Percentiles rank a stretch among this genome's conserved stretches.
These are phyloP conservation scores for Phytophthora brassicae DNA, from an alignment of 352 stramenopile genomes.

Conservation along the genomic window DNA sequence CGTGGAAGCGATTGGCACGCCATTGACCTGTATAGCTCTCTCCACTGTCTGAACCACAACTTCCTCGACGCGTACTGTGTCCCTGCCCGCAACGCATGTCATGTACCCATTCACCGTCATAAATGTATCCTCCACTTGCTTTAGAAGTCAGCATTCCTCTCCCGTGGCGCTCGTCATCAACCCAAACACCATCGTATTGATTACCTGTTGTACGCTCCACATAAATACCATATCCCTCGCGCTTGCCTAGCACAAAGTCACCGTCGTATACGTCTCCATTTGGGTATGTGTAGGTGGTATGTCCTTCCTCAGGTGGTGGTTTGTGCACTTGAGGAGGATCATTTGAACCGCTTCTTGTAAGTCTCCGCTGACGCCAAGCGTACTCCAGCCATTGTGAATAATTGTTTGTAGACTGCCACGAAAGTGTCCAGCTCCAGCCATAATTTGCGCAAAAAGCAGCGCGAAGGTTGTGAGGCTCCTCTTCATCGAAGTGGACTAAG, in stretches of 20 bases:
- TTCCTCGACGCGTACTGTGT: conserved; percentile 67
- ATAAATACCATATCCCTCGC: conserved; percentile 78
- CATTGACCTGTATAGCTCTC: conserved; percentile 79
- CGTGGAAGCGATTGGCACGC: conserved; percentile 67
- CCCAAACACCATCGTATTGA: conserved; percentile 79
- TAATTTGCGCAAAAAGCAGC: conserved; percentile 57
- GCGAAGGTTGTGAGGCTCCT: conserved; percentile 28
- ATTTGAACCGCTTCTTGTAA: conserved; percentile 14
- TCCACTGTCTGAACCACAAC: conserved; percentile 25
- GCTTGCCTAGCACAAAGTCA: conserved; percentile 58
- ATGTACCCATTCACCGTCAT: conserved; percentile 76
- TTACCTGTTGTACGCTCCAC: conserved; percentile 74
- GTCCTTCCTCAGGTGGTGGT: conserved; percentile 48
- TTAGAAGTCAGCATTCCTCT: conserved; percentile 68
- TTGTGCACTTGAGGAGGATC: conserved; percentile 28
- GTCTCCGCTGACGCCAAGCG: conserved; percentile 11
- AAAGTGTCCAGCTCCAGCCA: conserved; percentile 55
- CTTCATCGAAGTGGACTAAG: conserved; percentile 16
- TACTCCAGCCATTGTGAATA: conserved; percentile 53
- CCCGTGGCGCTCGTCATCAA: conserved; percentile 62
- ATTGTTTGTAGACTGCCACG: conserved; percentile 69
- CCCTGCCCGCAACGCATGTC: conserved; percentile 72
- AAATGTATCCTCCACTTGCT: conserved; percentile 59
- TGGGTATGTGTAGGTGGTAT: conserved; percentile 52
- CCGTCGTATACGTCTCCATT: conserved; percentile 85